Evolutionary conservation across 768 basidiomycete species (phyloP), one percentile per base, ranked within the genome.

Genomic region (Fomitopsis serialis): DNA sequence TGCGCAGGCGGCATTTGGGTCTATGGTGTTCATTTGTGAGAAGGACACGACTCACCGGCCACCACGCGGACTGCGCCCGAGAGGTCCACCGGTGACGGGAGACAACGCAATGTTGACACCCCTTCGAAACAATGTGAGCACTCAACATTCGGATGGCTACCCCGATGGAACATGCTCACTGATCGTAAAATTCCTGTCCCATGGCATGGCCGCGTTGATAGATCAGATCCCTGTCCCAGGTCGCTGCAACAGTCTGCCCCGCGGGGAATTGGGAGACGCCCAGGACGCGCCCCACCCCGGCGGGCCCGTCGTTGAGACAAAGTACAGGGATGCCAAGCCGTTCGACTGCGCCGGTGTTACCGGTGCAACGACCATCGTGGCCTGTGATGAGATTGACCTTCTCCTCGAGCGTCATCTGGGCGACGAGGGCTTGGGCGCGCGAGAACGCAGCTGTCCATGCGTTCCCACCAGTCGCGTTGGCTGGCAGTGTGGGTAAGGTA

Each of bases 71-170:
- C 8, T 8, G 37, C 37, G 37, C 6, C 37, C 37, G 13, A 40
- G 19, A 15, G 37, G 37, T 19, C 37, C 37, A 7, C 37, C 37
- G 5, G 37, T 93, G 85, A 89, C 89, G 0, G 91, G 80, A 32
- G 77, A 73, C 2, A 94, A 76, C 8, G 84, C 86, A 45, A 94
- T 71, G 61, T 96, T 80, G 43, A 91, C 83, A 21, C 95, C 95
- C 64, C 94, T 92, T 23, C 81, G 24, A 80, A 40, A 32, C 29
- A 6, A 40, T 19, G 37, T 40, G 4, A 40, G 37, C 37, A 40
- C 37, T 15, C 37, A 40, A 32, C 29, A 32, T 32, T 11, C 29
- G 29, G 11, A 32, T 11, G 7, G 15, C 37, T 4, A 40, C 15
- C 37, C 15, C 5, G 6, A 40, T 11, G 11, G 6, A 32, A 32